Evolutionary conservation across 2,329 filamentous ascomycete species (phyloP).

Genomic region (Paraconiothyrium brasiliense): DNA sequence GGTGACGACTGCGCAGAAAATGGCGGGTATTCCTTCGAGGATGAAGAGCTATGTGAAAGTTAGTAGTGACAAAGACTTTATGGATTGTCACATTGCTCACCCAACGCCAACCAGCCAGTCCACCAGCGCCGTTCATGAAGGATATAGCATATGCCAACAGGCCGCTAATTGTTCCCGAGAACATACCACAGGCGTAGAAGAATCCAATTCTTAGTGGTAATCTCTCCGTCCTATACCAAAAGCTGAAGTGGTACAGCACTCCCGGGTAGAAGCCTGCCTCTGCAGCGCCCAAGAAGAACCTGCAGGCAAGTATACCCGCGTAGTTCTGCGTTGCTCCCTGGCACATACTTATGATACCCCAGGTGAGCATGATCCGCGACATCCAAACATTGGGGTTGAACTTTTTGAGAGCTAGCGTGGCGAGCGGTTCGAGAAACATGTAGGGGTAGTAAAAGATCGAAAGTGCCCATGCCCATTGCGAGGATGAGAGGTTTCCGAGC

Average conservation of each 20-base stretch:
- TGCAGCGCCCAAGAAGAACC: constrained; percentile 51
- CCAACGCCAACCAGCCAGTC: constrained; percentile 44
- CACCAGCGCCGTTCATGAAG: constrained; percentile 66
- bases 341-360: constrained; percentile 51
- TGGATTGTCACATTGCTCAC: constrained; percentile 20
- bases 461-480: constrained; percentile 46
- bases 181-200: constrained; percentile 65
- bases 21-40: constrained; percentile 33
- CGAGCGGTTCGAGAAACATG: constrained; percentile 41
- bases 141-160: constrained; percentile 65
- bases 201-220: constrained; percentile 64
- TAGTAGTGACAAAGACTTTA: background rate
- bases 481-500: constrained; percentile 38
- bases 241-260: constrained; percentile 63
- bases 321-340: constrained; percentile 57
- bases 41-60: constrained; percentile 28
- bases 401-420: constrained; percentile 32
- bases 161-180: constrained; percentile 67
- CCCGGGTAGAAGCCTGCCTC: constrained; percentile 44
- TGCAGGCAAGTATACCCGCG: constrained; percentile 52
- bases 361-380: constrained; percentile 35
- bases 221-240: constrained; percentile 68
- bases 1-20: constrained; percentile 26
- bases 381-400: constrained; percentile 35
- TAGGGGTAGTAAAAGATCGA: constrained; percentile 49